These are phyloP conservation scores for Plasmodium falciparum DNA, from an alignment of 169 alveolate species.

Conservation along the genomic window DNA sequence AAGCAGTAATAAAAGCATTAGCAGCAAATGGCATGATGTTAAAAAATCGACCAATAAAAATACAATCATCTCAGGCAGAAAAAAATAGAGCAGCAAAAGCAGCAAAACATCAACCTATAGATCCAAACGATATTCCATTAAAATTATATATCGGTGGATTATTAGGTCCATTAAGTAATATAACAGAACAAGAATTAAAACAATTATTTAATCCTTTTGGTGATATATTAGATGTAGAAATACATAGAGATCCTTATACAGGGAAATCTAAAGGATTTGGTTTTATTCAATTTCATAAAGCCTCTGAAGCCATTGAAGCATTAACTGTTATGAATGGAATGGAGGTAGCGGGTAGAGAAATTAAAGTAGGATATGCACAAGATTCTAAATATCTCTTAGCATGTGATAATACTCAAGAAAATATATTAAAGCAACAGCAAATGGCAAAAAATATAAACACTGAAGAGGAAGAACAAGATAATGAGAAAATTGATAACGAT, in stretches of 20 bases:
- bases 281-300: slow-evolving; percentile 90
- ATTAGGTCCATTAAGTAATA: slow-evolving; percentile 89
- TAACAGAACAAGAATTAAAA: slow-evolving; percentile 92
- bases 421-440: slow-evolving; percentile 19
- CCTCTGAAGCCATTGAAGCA: slow-evolving; percentile 97
- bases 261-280: slow-evolving; percentile 95
- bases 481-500: slow-evolving; percentile 82
- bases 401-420: slow-evolving; percentile 37
- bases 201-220: slow-evolving; percentile 96
- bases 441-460: not conserved
- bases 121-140: slow-evolving; percentile 92
- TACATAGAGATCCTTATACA: slow-evolving; percentile 92
- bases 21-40: slow-evolving; percentile 93
- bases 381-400: slow-evolving; percentile 76
- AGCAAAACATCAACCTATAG: slow-evolving; percentile 90
- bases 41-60: slow-evolving; percentile 93
- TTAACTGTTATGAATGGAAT: slow-evolving; percentile 95
- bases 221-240: slow-evolving; percentile 92
- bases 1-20: slow-evolving; percentile 96
- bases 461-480: slow-evolving; percentile 84
- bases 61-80: slow-evolving; percentile 98
- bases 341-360: slow-evolving; percentile 93
- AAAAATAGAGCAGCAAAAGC: slow-evolving; percentile 98
- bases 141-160: slow-evolving; percentile 94
- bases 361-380: slow-evolving; percentile 89